Base-by-base conservation (phyloP, 768 basidiomycete species). In the Pleurotus citrinopileatus region DNA sequence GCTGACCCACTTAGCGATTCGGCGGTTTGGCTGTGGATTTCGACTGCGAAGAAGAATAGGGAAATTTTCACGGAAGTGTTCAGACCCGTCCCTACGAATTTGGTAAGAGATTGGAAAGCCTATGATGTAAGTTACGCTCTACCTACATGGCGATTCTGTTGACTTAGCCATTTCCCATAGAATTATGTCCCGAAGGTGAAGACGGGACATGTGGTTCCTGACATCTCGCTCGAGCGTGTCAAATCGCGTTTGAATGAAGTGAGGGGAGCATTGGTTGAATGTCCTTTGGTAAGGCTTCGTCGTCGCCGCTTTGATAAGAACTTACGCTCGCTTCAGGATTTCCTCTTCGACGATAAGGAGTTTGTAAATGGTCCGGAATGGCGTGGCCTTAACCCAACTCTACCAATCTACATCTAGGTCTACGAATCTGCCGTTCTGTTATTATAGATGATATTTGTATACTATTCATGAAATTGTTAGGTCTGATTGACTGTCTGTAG, bases 61-160 rank as follows among this genome's bases (percentile, higher is more conserved):
- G 87, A 90, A 65, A 78, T 94, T 53, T 96, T 93, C 61, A 86
- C 88, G 3, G 90, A 92, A 70, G 61, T 94, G 26, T 97, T 96
- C 77, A 78, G 84, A 36, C 86, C 89, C n/a, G 82, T 92, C 13
- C 93, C 94, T 3, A 87, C 84, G 10, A 93, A 97, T 69, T 69
- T 87, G 23, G 87, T 95, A 46, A 78, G 85, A 57, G 77, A 78
- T 53, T 94, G 91, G 92, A 71, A 78, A 7, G 80, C 83, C 3
- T 96, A 94, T 65, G 84, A 88, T 48, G 89, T 89, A 60, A 25
- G 82, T 68, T 53, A 53, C 19, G 1, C 12, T 8, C 6, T 22
- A 13, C 15, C 3, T 3, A 10, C 19, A 7, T 22, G 27, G 19
- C 20, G 1, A 13, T 25, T 26, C 36, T 48, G 42, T 59, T 25